Evolutionary conservation across 2,329 filamentous ascomycete species (phyloP), one percentile per base, ranked within the genome.

Genomic region (Tolypocladium tundrense): DNA sequence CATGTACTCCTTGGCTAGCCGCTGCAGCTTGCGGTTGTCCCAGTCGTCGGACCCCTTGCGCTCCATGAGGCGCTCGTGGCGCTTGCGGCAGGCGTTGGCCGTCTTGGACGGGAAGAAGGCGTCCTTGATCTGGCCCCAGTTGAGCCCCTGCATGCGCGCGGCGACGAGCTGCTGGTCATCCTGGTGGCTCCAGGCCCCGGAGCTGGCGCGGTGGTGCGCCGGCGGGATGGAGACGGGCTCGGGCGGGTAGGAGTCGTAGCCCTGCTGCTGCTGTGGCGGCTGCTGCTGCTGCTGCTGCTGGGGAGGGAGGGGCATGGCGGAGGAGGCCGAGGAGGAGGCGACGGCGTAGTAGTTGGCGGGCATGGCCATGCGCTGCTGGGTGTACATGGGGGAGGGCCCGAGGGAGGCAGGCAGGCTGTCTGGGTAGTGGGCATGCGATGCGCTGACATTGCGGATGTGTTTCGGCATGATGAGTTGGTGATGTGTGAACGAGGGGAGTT

Each of bases 61-160:
- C 73, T 93, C 88, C 79, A 93, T 86, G 63, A 96, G 76, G 45
- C 91, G 82, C 73, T 96, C 91, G 67, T 95, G 90, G 57, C 91
- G 84, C 75, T 96, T 96, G 62, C 91, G 88, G 74, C 91, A 96
- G 21, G 91, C 91, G 70, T 94, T 94, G 59, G 87, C 77, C 10
- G 83, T 85, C 77, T 96, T 96, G 69, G 74, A 79, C 1, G 87
- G 88, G 70, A 96, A 96, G 73, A 90, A 84, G 61, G 80, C 83
- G 60, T 79, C 79, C 65, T 91, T 86, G 68, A 95, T 94, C 65
- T 90, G 87, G 57, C 83, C 82, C 91, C 91, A 96, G 73, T 92
- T 93, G 69, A 91, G 80, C 31, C 88, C 88, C 66, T 86, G 83
- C 53, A 87, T 83, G 56, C 91, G 83, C 19, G 90, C 88, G 50